phyloP scores from a whole-genome alignment of 2,329 filamentous ascomycete genomes.

The Cercospora zeina region DNA sequence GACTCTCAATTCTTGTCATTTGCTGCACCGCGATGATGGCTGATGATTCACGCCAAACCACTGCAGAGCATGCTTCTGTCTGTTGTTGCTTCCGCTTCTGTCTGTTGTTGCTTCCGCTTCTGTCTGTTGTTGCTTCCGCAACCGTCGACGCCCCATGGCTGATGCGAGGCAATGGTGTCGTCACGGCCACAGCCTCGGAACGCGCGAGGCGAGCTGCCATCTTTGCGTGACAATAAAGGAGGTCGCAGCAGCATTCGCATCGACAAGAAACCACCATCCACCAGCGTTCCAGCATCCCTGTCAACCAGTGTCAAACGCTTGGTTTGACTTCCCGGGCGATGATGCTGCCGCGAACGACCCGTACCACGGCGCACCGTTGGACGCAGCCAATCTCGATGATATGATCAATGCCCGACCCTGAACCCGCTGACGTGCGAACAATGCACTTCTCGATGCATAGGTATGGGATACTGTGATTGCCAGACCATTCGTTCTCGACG shows the following conservation, averaged over 20 bases:
- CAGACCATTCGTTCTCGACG: not conserved
- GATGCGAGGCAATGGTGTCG: not conserved
- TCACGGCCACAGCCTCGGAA: not conserved
- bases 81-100: not conserved
- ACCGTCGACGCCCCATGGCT: not conserved
- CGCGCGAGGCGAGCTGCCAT: not conserved
- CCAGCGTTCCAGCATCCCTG: constrained; percentile 15
- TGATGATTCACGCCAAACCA: constrained; percentile 1
- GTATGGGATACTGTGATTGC: not conserved
- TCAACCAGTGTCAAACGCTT: constrained; percentile 6
- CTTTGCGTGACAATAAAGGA: no score
- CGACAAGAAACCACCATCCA: constrained; percentile 3
- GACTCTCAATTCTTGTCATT: not conserved
- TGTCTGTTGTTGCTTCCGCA: not conserved
- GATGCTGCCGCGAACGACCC: constrained; percentile 2
- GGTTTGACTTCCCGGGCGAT: not conserved
- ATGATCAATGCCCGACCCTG: not conserved
- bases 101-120: not conserved
- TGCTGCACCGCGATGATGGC: constrained; percentile 6
- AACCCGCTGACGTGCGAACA: constrained; percentile 2
- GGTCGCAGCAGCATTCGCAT: not conserved
- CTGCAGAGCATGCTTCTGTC: no score
- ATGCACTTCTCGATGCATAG: not conserved
- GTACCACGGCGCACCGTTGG: constrained; percentile 6
- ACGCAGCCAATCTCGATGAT: constrained; percentile 9